phyloP scores from a whole-genome alignment of 441 rosid genomes.

The Adansonia gregorii region DNA sequence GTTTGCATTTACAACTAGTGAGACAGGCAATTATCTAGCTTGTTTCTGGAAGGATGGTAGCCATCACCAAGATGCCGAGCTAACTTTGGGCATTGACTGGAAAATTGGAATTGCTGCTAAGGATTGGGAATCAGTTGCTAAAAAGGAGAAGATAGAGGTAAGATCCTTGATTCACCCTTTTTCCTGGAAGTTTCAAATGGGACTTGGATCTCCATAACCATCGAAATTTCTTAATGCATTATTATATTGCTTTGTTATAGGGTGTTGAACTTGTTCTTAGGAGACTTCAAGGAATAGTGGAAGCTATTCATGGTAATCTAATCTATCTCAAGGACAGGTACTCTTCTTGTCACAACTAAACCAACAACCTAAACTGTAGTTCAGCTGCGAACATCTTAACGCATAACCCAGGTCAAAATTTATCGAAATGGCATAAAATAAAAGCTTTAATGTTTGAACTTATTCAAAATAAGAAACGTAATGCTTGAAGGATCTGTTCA shows the following conservation, averaged over 20 bases:
- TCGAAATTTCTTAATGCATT: background rate
- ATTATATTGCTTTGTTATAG: conserved; percentile 35
- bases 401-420: background rate
- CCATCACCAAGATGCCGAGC: conserved; percentile 38
- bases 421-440: background rate
- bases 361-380: background rate
- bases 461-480: background rate
- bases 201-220: background rate
- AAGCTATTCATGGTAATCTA: conserved; percentile 60
- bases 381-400: conserved; percentile 3
- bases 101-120: conserved; percentile 80
- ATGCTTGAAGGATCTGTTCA: background rate
- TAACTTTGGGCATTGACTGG: conserved; percentile 81
- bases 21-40: conserved; percentile 81
- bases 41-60: conserved; percentile 68
- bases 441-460: background rate
- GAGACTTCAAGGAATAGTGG: conserved; percentile 69
- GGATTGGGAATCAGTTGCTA: conserved; percentile 93
- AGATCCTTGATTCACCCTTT: conserved; percentile 25
- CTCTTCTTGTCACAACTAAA: background rate
- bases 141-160: conserved; percentile 84
- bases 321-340: conserved; percentile 65
- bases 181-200: background rate
- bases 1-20: conserved; percentile 86
- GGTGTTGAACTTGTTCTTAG: conserved; percentile 81